Evolutionary conservation across 2,329 filamentous ascomycete species (phyloP).

Genomic region (Pseudogymnoascus sp.): DNA sequence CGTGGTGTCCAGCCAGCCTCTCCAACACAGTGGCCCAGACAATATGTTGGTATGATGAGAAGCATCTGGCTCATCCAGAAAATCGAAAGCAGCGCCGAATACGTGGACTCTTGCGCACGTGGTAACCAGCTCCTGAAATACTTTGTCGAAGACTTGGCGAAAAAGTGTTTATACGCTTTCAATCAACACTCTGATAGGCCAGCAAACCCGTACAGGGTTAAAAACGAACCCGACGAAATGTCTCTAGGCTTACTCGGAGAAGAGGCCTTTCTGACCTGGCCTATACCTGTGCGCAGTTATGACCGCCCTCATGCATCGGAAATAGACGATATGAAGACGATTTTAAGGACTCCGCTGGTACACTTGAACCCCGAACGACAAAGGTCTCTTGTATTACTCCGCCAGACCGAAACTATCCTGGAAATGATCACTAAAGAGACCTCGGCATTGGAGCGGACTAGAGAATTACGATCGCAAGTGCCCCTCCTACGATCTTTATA

Average conservation of each 20-base stretch:
- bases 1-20: neutral
- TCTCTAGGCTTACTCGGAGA: neutral
- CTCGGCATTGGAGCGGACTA: neutral
- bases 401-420: conserved; percentile 3
- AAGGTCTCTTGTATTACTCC: conserved; percentile 12
- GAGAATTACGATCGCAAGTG: neutral
- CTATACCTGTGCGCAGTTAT: neutral
- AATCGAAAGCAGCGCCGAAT: conserved; percentile 4
- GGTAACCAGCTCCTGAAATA: conserved; percentile 12
- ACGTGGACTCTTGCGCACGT: neutral
- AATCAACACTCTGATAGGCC: neutral
- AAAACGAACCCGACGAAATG: conserved; percentile 10
- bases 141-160: conserved; percentile 7
- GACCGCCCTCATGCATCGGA: neutral
- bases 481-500: neutral
- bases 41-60: conserved; percentile 13
- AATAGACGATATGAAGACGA: conserved; percentile 11
- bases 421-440: conserved; percentile 14
- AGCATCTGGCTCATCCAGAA: conserved; percentile 12
- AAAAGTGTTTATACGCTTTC: conserved; percentile 11
- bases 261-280: conserved; percentile 12
- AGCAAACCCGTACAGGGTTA: neutral
- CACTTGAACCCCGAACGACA: neutral
- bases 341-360: conserved; percentile 1
- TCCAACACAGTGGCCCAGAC: conserved; percentile 7